These are phyloP conservation scores for Xylaria nigripes DNA, from an alignment of 495 filamentous ascomycete species.

Conservation along the genomic window DNA sequence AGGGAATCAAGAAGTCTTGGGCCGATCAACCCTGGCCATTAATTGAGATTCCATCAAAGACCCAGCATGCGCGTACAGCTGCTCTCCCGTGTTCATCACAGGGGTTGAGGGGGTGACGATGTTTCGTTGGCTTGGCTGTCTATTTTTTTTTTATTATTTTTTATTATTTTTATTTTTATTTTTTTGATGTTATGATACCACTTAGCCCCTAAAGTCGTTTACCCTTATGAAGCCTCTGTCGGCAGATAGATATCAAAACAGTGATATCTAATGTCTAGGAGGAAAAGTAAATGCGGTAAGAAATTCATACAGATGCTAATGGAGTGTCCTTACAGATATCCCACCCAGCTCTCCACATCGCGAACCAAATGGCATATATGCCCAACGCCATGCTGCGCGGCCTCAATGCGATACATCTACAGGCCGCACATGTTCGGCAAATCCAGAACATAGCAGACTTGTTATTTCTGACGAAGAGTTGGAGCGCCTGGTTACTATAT, in stretches of 20 bases:
- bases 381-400: constrained; percentile 44
- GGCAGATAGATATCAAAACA: no score
- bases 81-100: no score
- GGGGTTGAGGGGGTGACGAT: no score
- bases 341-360: constrained; percentile 24
- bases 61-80: constrained; percentile 13
- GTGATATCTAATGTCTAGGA: no score
- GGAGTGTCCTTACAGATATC: constrained; percentile 9
- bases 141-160: no score
- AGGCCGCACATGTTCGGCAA: constrained; percentile 33
- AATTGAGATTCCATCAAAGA: constrained; percentile 23
- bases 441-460: constrained; percentile 33
- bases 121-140: no score
- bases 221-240: no score
- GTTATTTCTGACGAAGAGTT: constrained; percentile 27
- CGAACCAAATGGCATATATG: constrained; percentile 35
- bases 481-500: constrained; percentile 23
- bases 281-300: neutral
- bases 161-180: no score
- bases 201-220: no score
- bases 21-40: constrained; percentile 28
- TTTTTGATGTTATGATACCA: no score
- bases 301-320: neutral
- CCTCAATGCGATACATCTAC: constrained; percentile 43
- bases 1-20: constrained; percentile 21